These are phyloP conservation scores for Rhodotorula diobovata DNA, from an alignment of 768 basidiomycete genomes.

Conservation along the genomic window DNA sequence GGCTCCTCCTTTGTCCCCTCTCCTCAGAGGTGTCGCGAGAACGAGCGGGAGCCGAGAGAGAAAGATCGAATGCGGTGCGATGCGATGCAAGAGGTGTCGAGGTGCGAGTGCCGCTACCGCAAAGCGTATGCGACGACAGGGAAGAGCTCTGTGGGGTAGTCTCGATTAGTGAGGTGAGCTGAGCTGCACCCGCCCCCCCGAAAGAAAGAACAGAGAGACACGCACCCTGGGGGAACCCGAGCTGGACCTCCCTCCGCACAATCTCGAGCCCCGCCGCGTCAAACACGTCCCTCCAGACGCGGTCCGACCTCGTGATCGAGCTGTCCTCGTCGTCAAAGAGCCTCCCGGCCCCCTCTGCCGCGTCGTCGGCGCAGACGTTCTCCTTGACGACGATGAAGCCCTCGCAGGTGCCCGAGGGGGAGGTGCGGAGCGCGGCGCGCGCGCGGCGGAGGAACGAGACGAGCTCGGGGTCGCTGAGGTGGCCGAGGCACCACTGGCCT, in stretches of 20 bases:
- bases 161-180: too few species aligned
- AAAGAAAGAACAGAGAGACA: not conserved
- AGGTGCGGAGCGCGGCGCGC: constrained; percentile 57
- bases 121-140: constrained; percentile 34
- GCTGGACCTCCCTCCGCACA: constrained; percentile 69
- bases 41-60: too few species aligned
- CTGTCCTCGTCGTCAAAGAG: constrained; percentile 83
- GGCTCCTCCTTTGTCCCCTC: not conserved
- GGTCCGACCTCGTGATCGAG: constrained; percentile 78
- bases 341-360: constrained; percentile 54
- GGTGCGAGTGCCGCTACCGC: not conserved
- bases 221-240: constrained; percentile 64
- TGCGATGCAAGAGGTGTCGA: not conserved
- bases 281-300: constrained; percentile 73
- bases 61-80: too few species aligned
- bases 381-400: constrained; percentile 79
- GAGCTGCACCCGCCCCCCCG: too few species aligned
- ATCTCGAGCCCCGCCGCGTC: constrained; percentile 65
- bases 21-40: too few species aligned
- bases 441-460: constrained; percentile 68
- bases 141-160: constrained; percentile 31
- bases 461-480: constrained; percentile 71
- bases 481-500: constrained; percentile 95
- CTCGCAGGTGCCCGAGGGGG: constrained; percentile 30
- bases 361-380: constrained; percentile 59